Conservation (phyloP, 192 early-diverging fungal genomes). For the Pilaira anomala region DNA sequence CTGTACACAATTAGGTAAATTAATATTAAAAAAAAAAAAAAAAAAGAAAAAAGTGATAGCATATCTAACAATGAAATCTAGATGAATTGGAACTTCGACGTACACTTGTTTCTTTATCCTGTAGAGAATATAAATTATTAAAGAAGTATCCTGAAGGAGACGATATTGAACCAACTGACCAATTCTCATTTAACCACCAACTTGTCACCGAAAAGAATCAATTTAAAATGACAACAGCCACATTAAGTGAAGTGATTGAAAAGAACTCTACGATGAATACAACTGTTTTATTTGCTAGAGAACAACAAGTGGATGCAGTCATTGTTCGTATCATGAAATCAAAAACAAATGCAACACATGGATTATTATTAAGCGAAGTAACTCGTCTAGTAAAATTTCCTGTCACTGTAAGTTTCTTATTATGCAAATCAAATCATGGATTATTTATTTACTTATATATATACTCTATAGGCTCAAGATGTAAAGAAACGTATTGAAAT, state of each 20-base stretch:
- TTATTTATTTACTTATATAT: slow-evolving; percentile 30
- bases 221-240: slow-evolving; percentile 73
- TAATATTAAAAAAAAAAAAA: slow-evolving; percentile 58
- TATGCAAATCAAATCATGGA: slow-evolving; percentile 54
- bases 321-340: slow-evolving; percentile 88
- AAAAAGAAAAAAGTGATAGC: background rate
- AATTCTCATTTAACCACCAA: slow-evolving; percentile 54
- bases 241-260: slow-evolving; percentile 60
- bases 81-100: slow-evolving; percentile 77
- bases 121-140: slow-evolving; percentile 80
- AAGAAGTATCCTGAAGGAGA: slow-evolving; percentile 63
- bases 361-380: slow-evolving; percentile 64
- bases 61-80: too few relatives aligned
- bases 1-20: slow-evolving; percentile 67
- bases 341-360: slow-evolving; percentile 67
- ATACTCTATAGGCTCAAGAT: slow-evolving; percentile 20
- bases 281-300: slow-evolving; percentile 72
- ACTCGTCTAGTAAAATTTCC: slow-evolving; percentile 59
- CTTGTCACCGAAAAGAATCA: slow-evolving; percentile 62
- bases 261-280: slow-evolving; percentile 70
- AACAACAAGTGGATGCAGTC: slow-evolving; percentile 75
- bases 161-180: slow-evolving; percentile 53
- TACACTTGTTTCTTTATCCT: slow-evolving; percentile 83
- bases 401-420: slow-evolving; percentile 44
- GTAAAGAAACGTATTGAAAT: slow-evolving; percentile 31